Conservation (phyloP, 2,329 filamentous ascomycete species). For the Xylaria sp. region DNA sequence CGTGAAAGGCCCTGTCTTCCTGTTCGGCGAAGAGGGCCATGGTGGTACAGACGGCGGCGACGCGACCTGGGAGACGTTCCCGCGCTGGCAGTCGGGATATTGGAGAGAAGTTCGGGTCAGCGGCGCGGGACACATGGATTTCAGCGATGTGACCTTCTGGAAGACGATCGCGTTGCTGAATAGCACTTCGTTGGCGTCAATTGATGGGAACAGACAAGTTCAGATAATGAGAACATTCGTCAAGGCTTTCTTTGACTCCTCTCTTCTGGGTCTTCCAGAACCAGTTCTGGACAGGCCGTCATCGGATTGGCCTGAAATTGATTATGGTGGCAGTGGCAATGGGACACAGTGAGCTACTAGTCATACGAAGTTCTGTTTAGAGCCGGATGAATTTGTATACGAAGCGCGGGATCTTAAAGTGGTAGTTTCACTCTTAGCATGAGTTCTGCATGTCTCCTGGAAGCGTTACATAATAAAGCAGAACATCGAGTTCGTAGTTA, state of each 20-base stretch:
- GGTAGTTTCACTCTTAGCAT: too few relatives aligned
- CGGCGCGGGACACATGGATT: constrained; percentile 22
- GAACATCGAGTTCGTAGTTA: too few relatives aligned
- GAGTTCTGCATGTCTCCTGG: too few relatives aligned
- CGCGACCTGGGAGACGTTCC: constrained; percentile 16
- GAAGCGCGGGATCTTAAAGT: too few relatives aligned
- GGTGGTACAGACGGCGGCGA: constrained; percentile 4
- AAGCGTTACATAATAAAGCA: too few relatives aligned
- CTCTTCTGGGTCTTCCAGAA: neutral
- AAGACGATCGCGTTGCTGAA: constrained; percentile 7
- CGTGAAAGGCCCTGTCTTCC: constrained; percentile 18
- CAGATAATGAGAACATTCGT: constrained; percentile 11
- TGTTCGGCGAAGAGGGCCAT: constrained; percentile 9
- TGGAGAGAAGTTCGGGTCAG: constrained; percentile 21
- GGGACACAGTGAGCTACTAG: neutral
- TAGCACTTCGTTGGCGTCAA: constrained; percentile 6
- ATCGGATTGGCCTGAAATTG: constrained; percentile 5
- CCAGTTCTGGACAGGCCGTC: constrained; percentile 7
- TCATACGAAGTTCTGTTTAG: too few relatives aligned
- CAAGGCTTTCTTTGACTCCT: constrained; percentile 10
- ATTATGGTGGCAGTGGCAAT: neutral
- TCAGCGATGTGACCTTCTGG: constrained; percentile 24
- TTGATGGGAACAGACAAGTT: constrained; percentile 10
- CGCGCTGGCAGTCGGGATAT: constrained; percentile 17
- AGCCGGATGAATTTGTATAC: too few relatives aligned